Evolutionary conservation across 169 alveolate species (phyloP), one percentile per base, ranked within the genome.

Genomic region (Blepharisma undulans): DNA sequence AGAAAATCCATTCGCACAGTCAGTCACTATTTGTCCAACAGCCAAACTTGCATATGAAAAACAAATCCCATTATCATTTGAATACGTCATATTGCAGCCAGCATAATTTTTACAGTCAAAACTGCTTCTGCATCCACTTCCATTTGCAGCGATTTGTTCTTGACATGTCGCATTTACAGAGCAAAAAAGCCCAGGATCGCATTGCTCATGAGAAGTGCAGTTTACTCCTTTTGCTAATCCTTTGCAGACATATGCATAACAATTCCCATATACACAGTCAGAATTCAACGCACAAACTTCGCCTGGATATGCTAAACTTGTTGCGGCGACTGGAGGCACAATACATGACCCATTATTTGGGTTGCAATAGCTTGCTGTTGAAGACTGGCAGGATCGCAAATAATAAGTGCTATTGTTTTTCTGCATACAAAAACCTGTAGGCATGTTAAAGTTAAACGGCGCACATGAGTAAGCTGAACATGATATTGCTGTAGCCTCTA

Each of bases 161-260:
- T 82, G 89, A 30, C 89, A 82, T 22, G 77, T 60, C 10, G 25
- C 7, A n/a, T 79, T 22, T 21, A 32, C 19, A 2, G 27, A 32
- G 60, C 89, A 82, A n/a, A 2, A 22, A 22, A 82, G 34, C 22
- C 89, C 89, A 34, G 48, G 29, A 30, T 82, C 77, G n/a, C 89
- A 82, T 48, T 82, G 78, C 19, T 82, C 89, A 30, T 82, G 74
- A 21, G 77, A 82, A 22, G 76, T 48, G 76, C 89, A 82, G 76
- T 21, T 30, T n/a, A 32, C 60, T 12, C 36, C 76, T 22, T 59
- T 22, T 3, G 74, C 72, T 16, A 30, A 21, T 0, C 89, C 89
- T 60, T 33, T 21, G n/a, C 89, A 82, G 2, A 22, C 76, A 32
- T 22, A 72, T 36, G 22, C 29, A 21, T 25, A 22, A 60, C 89